Evolutionary conservation across 2,329 filamentous ascomycete genomes (phyloP).

Genomic region (Chaetomium sp.): DNA sequence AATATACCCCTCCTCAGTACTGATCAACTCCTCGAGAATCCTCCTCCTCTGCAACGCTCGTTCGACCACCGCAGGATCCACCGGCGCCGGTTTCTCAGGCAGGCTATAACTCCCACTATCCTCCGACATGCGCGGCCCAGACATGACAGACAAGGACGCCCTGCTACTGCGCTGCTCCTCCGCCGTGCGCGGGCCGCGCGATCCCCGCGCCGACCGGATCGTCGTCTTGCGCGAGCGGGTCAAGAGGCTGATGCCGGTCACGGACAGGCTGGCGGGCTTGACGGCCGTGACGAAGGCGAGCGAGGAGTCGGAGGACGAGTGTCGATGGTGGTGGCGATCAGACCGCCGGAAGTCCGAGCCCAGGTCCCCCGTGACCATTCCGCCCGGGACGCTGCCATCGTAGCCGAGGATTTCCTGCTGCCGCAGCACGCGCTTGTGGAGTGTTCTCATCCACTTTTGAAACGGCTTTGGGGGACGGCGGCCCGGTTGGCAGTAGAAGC

Average conservation of each 20-base stretch:
- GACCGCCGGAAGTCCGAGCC: slow-evolving; percentile 20
- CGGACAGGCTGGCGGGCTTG: slow-evolving; percentile 73
- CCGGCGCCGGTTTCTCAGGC: slow-evolving; percentile 43
- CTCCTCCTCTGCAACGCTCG: slow-evolving; percentile 69
- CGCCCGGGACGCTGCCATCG: slow-evolving; percentile 26
- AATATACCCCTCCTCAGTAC: slow-evolving; percentile 83
- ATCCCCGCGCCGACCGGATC: slow-evolving; percentile 47
- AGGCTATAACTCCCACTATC: slow-evolving; percentile 45
- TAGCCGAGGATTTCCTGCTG: slow-evolving; percentile 28
- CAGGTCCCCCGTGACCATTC: slow-evolving; percentile 28
- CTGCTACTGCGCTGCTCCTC: slow-evolving; percentile 48
- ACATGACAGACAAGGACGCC: slow-evolving; percentile 53
- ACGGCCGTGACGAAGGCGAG: slow-evolving; percentile 73
- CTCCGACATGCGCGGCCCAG: slow-evolving; percentile 56
- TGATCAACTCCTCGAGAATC: slow-evolving; percentile 78
- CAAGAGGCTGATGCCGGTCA: slow-evolving; percentile 64
- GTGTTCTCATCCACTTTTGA: slow-evolving; percentile 64
- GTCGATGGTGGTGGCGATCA: slow-evolving; percentile 35
- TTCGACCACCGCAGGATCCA: slow-evolving; percentile 64
- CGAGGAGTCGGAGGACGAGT: slow-evolving; percentile 66
- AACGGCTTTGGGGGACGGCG: slow-evolving; percentile 44
- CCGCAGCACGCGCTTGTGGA: slow-evolving; percentile 52
- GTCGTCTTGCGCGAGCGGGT: slow-evolving; percentile 52
- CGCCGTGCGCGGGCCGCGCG: slow-evolving; percentile 47
- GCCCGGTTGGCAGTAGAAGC: neutral